Evolutionary conservation across 495 filamentous ascomycete species (phyloP).

Genomic region (Penicillium pancosmium): DNA sequence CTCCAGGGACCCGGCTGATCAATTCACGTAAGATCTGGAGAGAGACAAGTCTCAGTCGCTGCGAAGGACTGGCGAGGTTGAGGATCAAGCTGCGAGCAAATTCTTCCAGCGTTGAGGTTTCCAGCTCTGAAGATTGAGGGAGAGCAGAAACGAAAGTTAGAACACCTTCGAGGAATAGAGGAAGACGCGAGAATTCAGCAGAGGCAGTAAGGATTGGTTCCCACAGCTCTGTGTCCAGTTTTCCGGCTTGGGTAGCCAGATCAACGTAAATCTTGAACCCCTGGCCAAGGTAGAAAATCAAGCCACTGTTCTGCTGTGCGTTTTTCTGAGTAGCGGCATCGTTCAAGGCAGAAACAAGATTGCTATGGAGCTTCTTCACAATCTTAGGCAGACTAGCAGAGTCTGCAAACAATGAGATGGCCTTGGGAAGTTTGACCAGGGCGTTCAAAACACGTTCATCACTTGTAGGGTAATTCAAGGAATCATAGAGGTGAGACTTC

Average conservation of each 20-base stretch:
- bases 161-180: conserved; percentile 68
- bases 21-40: conserved; percentile 63
- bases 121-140: conserved; percentile 41
- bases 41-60: conserved; percentile 68
- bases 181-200: conserved; percentile 60
- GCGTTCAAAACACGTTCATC: conserved; percentile 42
- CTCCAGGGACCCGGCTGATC: conserved; percentile 34
- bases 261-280: conserved; percentile 53
- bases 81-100: conserved; percentile 64
- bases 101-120: conserved; percentile 50
- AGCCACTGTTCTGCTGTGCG: conserved; percentile 20
- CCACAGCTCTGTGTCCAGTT: conserved; percentile 56
- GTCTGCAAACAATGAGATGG: conserved; percentile 41
- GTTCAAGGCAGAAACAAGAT: conserved; percentile 28
- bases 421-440: conserved; percentile 42
- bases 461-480: conserved; percentile 52
- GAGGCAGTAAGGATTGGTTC: conserved; percentile 63
- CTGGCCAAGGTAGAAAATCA: conserved; percentile 43
- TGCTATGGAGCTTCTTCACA: conserved; percentile 37
- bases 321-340: conserved; percentile 28
- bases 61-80: conserved; percentile 73
- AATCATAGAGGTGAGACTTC: conserved; percentile 68
- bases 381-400: conserved; percentile 38
- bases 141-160: conserved; percentile 59
- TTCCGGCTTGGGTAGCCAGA: conserved; percentile 29